Base-by-base conservation (phyloP, 2,329 filamentous ascomycete species). In the Colletotrichum echinochloae region DNA sequence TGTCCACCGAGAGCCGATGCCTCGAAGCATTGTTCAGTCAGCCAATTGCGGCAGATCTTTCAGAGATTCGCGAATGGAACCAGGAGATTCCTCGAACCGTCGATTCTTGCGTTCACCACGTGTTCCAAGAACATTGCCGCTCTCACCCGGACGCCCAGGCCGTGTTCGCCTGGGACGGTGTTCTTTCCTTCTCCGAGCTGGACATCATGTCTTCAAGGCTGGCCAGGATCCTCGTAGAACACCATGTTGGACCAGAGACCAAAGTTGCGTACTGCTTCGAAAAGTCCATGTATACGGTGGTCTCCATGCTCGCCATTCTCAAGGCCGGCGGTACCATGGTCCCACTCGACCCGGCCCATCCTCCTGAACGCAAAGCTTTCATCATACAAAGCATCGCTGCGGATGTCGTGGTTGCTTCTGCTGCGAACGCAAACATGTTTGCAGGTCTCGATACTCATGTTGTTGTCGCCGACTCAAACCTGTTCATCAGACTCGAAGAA, bases 301-400 rank as follows among this genome's bases (percentile, higher is more conserved):
- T 80, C 7, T 75, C 75, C 2, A 77, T 80, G 59, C 51, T 81
- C 1, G 79, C 73, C 7, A 66, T 79, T 3, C 74, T 80, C 60
- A 79, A 78, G 63, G 71, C 79, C 2, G 80, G 80, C 5, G 79
- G 75, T 14, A 76, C 76, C 1, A 78, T 79, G 49, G 77, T 78
- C 1, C 75, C 76, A 11, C 68, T 80, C 18, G 78, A 80, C 49
- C 76, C 74, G 11, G 56, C 64, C 18, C 52, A 70, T 55, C 67
- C 67, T 18, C 30, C 28, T 4, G 66, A 66, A 20, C 61, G 66
- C n/a, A 66, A 66, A n/a, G 35, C 61, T 20, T 66, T 66, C n/a
- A 48, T 70, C 16, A 18, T 70, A 4, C 48, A 41, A 12, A 66
- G 18, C 6, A 60, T 60, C 16, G 2, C 14, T 5, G 55, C 62